Conservation (phyloP, 2,329 filamentous ascomycete genomes). For the Neurospora sp. region DNA sequence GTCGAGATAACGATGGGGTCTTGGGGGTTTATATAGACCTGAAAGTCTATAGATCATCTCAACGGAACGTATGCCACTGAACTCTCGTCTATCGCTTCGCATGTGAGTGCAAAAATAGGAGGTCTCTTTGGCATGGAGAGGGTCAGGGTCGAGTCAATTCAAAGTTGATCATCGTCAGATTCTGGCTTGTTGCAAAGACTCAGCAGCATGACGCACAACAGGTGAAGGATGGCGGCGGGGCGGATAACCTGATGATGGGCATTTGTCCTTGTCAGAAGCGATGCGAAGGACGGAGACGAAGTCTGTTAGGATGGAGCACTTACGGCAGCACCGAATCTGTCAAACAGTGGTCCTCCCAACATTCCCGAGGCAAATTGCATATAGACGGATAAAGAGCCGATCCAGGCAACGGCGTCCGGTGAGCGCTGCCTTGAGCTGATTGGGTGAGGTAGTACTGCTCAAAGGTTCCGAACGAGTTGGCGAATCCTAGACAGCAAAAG, state of each 20-base stretch:
- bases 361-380: constrained; percentile 26
- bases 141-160: too few species aligned
- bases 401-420: constrained; percentile 31
- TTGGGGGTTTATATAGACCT: too few species aligned
- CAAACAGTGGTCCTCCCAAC: constrained; percentile 30
- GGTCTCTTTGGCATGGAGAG: too few species aligned
- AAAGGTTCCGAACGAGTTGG: constrained; percentile 36
- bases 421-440: constrained; percentile 23
- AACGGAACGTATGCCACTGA: too few species aligned
- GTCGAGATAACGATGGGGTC: too few species aligned
- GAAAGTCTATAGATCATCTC: too few species aligned
- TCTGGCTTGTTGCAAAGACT: constrained; percentile 29
- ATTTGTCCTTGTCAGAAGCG: not conserved
- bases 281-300: not conserved
- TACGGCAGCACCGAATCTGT: constrained; percentile 26
- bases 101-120: too few species aligned
- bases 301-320: not conserved
- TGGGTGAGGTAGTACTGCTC: constrained; percentile 33
- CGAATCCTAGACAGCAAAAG: constrained; percentile 31
- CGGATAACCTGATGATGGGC: constrained; percentile 18
- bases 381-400: constrained; percentile 29
- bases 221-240: constrained; percentile 23
- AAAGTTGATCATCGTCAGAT: too few species aligned
- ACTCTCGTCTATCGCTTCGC: too few species aligned
- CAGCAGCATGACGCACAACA: constrained; percentile 33